Base-by-base conservation (phyloP, 148 eudicot genomes). In the Arctostaphylos glauca region DNA sequence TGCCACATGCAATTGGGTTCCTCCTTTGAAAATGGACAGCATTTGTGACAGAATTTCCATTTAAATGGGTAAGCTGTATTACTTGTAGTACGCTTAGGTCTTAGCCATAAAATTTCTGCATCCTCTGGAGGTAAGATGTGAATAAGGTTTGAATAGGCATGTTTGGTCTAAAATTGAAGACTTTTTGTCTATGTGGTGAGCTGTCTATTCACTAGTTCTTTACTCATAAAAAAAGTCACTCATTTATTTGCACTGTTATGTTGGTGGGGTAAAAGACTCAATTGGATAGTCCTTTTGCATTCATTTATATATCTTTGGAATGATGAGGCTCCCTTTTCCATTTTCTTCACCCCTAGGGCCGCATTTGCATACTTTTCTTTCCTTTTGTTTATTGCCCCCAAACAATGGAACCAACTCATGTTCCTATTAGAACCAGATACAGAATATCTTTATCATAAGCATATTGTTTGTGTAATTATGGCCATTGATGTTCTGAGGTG, bases 151-250 rank as follows among this genome's bases (percentile, higher is more conserved):
- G 43, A 43, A 43, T 49, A 86, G 81, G 79, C 67, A 81, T 64
- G 76, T 80, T 47, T 67, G 83, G 78, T 68, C 83, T 80, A 80
- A 83, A 86, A 83, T 86, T 86, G 64, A 80, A 77, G 84, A 77
- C 86, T 80, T 83, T 84, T 23, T 80, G 76, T 83, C n/a, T 59
- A 67, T 83, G 81, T 81, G 86, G 81, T 31, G 77, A 68, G 81
- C 56, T 74, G 76, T 86, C 52, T 13, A 75, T 68, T 21, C 77
- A 43, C 47, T 62, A 38, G 74, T 70, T 77, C 86, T 86, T 86
- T 77, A 80, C 62, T 66, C 74, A 52, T 43, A 81, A 84, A 84
- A 68, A 13, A 44, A 59, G 82, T 73, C 77, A 71, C 68, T 72
- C n/a, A 73, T 81, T 81, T n/a, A 81, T 54, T 71, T 4, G 43